phyloP scores from a whole-genome alignment of 106 monocot species.

The Xerophyta viscosa region DNA sequence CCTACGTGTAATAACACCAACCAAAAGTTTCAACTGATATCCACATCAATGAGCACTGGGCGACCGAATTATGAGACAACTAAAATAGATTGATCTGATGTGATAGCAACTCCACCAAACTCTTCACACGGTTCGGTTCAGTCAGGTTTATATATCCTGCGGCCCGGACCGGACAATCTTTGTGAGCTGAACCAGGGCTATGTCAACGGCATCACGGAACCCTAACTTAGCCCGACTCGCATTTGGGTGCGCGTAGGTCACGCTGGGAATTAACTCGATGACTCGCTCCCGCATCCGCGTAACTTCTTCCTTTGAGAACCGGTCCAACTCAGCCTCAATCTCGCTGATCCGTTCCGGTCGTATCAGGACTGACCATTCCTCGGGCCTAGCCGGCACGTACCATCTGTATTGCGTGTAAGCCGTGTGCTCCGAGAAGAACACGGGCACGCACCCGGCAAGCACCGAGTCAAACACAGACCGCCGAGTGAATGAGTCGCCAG shows the following conservation, averaged over 20 bases:
- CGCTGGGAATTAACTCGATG: slow-evolving; percentile 37
- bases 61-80: too few relatives aligned
- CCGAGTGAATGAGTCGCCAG: slow-evolving; percentile 58
- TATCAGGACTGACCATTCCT: slow-evolving; percentile 47
- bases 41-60: too few relatives aligned
- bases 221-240: slow-evolving; percentile 19
- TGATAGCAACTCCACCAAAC: too few relatives aligned
- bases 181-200: slow-evolving; percentile 42
- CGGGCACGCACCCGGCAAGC: slow-evolving; percentile 54
- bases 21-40: too few relatives aligned
- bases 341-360: slow-evolving; percentile 20
- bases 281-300: slow-evolving; percentile 17
- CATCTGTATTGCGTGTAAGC: slow-evolving; percentile 62
- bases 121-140: too few relatives aligned
- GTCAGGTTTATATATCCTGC: too few relatives aligned
- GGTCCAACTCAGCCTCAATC: slow-evolving; percentile 39
- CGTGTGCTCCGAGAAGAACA: slow-evolving; percentile 61
- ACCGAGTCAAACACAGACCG: slow-evolving; percentile 58
- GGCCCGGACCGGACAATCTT: slow-evolving; percentile 11
- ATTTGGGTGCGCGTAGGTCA: slow-evolving; percentile 57
- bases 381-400: slow-evolving; percentile 21
- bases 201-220: slow-evolving; percentile 64
- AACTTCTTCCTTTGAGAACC: slow-evolving; percentile 21
- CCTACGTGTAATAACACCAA: too few relatives aligned
- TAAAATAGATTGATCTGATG: too few relatives aligned